These are phyloP conservation scores for Lycium barbarum DNA, from an alignment of 257 asterid genomes.

Conservation along the genomic window DNA sequence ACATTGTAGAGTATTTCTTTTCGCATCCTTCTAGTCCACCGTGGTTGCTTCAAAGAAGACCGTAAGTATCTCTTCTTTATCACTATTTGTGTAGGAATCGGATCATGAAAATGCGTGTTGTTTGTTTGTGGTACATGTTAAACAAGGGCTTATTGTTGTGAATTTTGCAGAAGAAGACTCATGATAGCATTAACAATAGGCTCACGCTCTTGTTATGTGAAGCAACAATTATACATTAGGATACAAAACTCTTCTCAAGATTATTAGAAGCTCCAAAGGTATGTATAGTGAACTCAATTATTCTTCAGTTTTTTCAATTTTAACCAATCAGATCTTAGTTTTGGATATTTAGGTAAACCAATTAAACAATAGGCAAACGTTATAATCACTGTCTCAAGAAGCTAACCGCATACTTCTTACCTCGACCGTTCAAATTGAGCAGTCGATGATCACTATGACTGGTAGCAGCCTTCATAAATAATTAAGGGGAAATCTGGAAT, in stretches of 20 bases:
- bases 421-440: not conserved
- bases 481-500: not conserved
- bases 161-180: conserved; percentile 71
- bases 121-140: not conserved
- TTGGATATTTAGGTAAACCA: no score
- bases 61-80: not conserved
- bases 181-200: conserved; percentile 83
- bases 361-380: not conserved
- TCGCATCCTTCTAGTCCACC: not conserved
- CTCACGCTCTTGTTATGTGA: conserved; percentile 72
- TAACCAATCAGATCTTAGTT: no score
- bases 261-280: conserved; percentile 64
- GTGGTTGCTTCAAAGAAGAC: no score
- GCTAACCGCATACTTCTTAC: not conserved
- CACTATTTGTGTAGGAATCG: not conserved
- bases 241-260: conserved; percentile 62
- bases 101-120: not conserved
- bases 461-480: not conserved
- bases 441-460: not conserved
- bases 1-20: no score
- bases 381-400: not conserved
- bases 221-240: conserved; percentile 72
- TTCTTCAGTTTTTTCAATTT: no score
- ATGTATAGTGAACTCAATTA: not conserved
- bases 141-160: not conserved